Conservation (phyloP, 2,329 filamentous ascomycete species). For the Fusarium albidum region DNA sequence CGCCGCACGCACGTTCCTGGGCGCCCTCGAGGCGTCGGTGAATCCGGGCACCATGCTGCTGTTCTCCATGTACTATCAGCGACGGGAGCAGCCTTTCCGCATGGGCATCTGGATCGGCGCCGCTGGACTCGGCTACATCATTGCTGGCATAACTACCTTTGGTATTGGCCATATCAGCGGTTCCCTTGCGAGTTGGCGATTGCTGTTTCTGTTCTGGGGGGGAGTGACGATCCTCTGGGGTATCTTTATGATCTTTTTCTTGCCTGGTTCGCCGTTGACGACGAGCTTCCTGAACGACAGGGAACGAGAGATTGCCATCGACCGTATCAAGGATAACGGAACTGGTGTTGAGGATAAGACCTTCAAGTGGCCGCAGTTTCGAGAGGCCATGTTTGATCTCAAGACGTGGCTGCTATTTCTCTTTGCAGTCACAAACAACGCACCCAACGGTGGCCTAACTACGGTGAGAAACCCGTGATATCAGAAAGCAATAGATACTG, state of each 20-base stretch:
- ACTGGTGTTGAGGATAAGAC: slow-evolving; percentile 60
- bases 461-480: background rate
- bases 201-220: slow-evolving; percentile 19
- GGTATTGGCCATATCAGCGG: slow-evolving; percentile 12
- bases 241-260: slow-evolving; percentile 59
- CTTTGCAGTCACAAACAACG: slow-evolving; percentile 57
- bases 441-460: slow-evolving; percentile 60
- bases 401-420: slow-evolving; percentile 68
- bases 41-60: slow-evolving; percentile 8
- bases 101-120: slow-evolving; percentile 8
- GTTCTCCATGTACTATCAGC: slow-evolving; percentile 11
- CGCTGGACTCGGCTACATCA: slow-evolving; percentile 4
- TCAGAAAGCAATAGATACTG: slow-evolving; percentile 18
- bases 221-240: slow-evolving; percentile 53
- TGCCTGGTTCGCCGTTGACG: slow-evolving; percentile 60
- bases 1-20: slow-evolving; percentile 4
- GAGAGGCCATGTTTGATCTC: slow-evolving; percentile 57
- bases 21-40: slow-evolving; percentile 12
- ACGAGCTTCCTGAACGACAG: slow-evolving; percentile 55
- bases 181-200: background rate
- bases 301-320: slow-evolving; percentile 57
- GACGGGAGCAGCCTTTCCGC: background rate
- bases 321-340: slow-evolving; percentile 57
- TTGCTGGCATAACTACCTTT: slow-evolving; percentile 8
- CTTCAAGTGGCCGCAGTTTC: slow-evolving; percentile 55